A percentile compares a stretch with the other conserved stretches of the same genome.
Evolutionary conservation across 192 early-diverging fungal species (phyloP).

Genomic region (Umbelopsis ramanniana): DNA sequence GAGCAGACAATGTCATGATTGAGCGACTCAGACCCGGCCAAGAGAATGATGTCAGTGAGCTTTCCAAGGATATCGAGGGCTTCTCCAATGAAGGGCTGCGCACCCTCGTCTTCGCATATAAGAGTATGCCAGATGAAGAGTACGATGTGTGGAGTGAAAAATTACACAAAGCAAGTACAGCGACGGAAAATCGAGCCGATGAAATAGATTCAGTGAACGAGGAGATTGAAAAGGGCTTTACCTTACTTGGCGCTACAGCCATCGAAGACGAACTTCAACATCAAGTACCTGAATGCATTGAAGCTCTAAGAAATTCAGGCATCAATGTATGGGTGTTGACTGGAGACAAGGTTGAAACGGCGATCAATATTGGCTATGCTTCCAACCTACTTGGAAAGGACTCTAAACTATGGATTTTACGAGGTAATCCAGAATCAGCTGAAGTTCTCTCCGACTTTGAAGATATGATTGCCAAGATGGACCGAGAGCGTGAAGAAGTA

Average conservation of each 20-base stretch:
- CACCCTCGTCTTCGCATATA: conserved; percentile 87
- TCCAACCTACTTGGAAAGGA: conserved; percentile 70
- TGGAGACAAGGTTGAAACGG: conserved; percentile 98
- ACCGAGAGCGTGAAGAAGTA: not conserved
- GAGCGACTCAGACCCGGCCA: conserved; percentile 66
- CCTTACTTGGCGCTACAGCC: conserved; percentile 89
- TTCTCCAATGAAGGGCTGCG: conserved; percentile 89
- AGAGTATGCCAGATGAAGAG: conserved; percentile 68
- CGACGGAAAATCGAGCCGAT: conserved; percentile 73
- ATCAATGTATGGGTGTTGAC: conserved; percentile 99
- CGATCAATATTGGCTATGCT: conserved; percentile 97
- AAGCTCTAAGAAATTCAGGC: conserved; percentile 77
- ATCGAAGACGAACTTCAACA: conserved; percentile 98
- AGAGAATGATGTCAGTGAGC: conserved; percentile 58
- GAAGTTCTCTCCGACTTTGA: conserved; percentile 26
- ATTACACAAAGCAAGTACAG: conserved; percentile 74
- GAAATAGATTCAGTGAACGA: conserved; percentile 74
- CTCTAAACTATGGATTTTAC: conserved; percentile 70
- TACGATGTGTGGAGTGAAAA: conserved; percentile 77
- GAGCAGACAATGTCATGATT: conserved; percentile 95
- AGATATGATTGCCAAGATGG: not conserved
- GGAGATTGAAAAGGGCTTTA: conserved; percentile 80
- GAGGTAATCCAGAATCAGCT: conserved; percentile 6
- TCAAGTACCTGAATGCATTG: conserved; percentile 92
- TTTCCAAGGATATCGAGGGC: conserved; percentile 68